Evolutionary conservation across 345 rosid species (phyloP).

Genomic region (Excoecaria agallocha): DNA sequence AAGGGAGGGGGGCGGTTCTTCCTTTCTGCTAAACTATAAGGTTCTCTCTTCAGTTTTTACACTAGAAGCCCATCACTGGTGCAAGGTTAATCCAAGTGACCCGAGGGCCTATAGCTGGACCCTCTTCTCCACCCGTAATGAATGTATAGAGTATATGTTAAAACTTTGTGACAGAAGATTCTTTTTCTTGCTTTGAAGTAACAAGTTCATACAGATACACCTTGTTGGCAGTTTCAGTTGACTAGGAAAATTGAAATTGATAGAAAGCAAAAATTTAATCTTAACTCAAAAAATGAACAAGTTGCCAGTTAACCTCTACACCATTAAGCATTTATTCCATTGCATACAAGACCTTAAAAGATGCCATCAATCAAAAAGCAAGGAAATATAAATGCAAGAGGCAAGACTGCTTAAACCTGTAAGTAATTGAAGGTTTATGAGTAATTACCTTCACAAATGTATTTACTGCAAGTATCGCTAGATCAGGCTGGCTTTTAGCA

Average conservation of each 20-base stretch:
- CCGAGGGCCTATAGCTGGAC: neutral
- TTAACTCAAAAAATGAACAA: neutral
- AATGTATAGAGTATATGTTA: neutral
- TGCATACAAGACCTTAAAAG: neutral
- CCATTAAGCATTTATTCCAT: neutral
- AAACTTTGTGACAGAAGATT: neutral
- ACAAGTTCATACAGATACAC: neutral
- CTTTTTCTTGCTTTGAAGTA: neutral
- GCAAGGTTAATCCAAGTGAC: neutral
- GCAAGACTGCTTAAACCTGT: neutral
- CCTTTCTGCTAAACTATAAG: neutral
- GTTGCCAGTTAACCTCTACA: neutral
- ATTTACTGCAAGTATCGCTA: slow-evolving; percentile 96
- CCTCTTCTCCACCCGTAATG: neutral
- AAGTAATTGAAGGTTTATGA: neutral
- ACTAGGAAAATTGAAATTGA: slow-evolving; percentile 1
- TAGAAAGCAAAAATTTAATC: neutral
- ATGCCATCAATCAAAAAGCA: neutral
- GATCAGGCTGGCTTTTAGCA: slow-evolving; percentile 99
- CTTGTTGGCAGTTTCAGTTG: neutral
- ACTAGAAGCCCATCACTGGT: neutral
- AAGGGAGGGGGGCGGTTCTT: neutral
- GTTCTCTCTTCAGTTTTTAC: neutral
- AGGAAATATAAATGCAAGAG: neutral
- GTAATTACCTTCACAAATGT: slow-evolving; percentile 87